These are phyloP conservation scores for Ogataea zsoltii DNA, from an alignment of 805 yeast species.

Conservation along the genomic window DNA sequence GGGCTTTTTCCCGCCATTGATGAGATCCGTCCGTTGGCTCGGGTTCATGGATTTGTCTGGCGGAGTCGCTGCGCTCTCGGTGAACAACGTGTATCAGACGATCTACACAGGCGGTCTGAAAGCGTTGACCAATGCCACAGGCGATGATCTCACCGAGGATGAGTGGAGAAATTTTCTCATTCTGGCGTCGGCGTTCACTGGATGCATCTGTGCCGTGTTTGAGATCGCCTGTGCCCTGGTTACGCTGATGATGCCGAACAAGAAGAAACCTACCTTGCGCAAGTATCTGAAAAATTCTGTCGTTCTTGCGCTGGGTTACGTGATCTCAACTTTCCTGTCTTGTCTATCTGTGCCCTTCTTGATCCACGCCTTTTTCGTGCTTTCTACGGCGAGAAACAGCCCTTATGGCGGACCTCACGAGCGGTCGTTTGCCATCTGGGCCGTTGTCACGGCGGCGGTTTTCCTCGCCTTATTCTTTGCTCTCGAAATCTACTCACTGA, in stretches of 20 bases:
- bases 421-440: constrained; percentile 17
- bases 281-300: constrained; percentile 26
- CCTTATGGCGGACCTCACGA: constrained; percentile 24
- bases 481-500: constrained; percentile 36
- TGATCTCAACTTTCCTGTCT: constrained; percentile 34
- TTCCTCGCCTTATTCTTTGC: constrained; percentile 36
- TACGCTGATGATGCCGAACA: constrained; percentile 10
- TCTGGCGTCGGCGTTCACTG: constrained; percentile 32
- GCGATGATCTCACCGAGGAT: constrained; percentile 6
- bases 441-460: constrained; percentile 36
- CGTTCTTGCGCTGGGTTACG: constrained; percentile 36
- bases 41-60: constrained; percentile 41
- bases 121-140: constrained; percentile 35
- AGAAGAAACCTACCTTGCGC: constrained; percentile 8
- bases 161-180: constrained; percentile 47
- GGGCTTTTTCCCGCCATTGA: constrained; percentile 58
- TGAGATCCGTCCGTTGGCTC: constrained; percentile 54
- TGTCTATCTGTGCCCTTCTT: constrained; percentile 46
- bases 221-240: constrained; percentile 8
- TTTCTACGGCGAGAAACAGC: constrained; percentile 12
- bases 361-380: constrained; percentile 36
- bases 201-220: constrained; percentile 22
- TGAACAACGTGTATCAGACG: constrained; percentile 44
- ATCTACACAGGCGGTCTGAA: constrained; percentile 42
- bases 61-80: constrained; percentile 9